A percentile compares a stretch with the other conserved stretches of the same genome.
Conservation (phyloP, 2,329 filamentous ascomycete species). For the Aspergillus ochraceus region DNA sequence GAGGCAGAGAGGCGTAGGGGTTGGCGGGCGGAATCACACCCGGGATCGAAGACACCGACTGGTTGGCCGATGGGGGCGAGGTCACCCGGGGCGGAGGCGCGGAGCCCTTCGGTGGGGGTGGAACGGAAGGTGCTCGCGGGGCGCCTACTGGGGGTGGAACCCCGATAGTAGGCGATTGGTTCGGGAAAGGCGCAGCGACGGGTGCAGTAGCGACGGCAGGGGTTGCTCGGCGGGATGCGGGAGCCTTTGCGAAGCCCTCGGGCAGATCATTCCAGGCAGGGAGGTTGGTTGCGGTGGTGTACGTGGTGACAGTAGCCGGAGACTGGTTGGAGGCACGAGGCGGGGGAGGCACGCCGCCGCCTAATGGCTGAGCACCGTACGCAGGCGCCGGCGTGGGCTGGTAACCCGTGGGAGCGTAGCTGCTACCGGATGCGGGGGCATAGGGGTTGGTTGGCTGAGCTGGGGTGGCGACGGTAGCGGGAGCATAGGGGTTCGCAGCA, state of each 20-base stretch:
- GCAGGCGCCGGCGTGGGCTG: slow-evolving; percentile 51
- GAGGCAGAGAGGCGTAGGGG: slow-evolving; percentile 39
- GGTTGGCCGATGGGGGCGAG: slow-evolving; percentile 64
- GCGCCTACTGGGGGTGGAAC: slow-evolving; percentile 59
- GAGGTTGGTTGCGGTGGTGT: slow-evolving; percentile 64
- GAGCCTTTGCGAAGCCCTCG: slow-evolving; percentile 70
- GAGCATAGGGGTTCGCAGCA: slow-evolving; percentile 31
- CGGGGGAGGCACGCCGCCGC: slow-evolving; percentile 55
- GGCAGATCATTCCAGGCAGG: slow-evolving; percentile 95
- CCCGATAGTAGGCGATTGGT: slow-evolving; percentile 54
- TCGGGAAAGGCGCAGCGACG: slow-evolving; percentile 74
- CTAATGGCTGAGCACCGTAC: slow-evolving; percentile 49
- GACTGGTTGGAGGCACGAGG: slow-evolving; percentile 69
- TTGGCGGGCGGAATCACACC: slow-evolving; percentile 59
- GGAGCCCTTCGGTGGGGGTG: slow-evolving; percentile 79
- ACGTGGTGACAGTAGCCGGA: slow-evolving; percentile 64
- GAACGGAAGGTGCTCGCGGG: slow-evolving; percentile 69
- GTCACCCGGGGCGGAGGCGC: slow-evolving; percentile 66
- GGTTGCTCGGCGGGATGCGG: slow-evolving; percentile 71
- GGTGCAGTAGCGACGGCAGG: slow-evolving; percentile 62
- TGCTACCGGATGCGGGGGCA: slow-evolving; percentile 28
- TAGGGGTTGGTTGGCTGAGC: slow-evolving; percentile 27
- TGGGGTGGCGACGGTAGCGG: slow-evolving; percentile 16
- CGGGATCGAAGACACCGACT: slow-evolving; percentile 58
- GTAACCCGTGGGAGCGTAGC: slow-evolving; percentile 52